phyloP scores from a whole-genome alignment of 495 filamentous ascomycete genomes.

The Aspergillus heteromorphus region DNA sequence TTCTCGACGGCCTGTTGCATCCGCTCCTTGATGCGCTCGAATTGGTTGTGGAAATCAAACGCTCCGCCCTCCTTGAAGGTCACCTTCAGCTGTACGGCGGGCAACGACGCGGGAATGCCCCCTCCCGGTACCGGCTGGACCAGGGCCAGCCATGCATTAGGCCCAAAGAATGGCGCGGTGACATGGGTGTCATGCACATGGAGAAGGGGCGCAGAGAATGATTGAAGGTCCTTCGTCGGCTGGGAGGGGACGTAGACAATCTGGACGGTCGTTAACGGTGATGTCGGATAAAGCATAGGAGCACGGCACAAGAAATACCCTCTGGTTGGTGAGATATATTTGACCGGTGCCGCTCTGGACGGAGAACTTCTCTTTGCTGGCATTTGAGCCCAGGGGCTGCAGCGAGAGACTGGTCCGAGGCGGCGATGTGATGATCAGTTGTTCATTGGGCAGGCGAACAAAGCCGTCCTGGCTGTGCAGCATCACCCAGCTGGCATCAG shows the following conservation, averaged over 20 bases:
- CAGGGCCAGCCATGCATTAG: conserved; percentile 81
- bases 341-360: conserved; percentile 55
- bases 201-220: conserved; percentile 83
- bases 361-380: conserved; percentile 51
- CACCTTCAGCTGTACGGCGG: conserved; percentile 71
- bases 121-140: conserved; percentile 77
- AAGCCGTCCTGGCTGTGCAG: conserved; percentile 59
- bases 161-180: conserved; percentile 88
- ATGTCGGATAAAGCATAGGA: not conserved
- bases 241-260: conserved; percentile 82
- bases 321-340: conserved; percentile 83
- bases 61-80: conserved; percentile 94
- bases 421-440: conserved; percentile 63
- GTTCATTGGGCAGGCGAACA: conserved; percentile 65
- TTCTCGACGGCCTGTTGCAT: conserved; percentile 74
- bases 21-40: conserved; percentile 79
- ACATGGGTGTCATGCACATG: conserved; percentile 86
- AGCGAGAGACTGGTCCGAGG: conserved; percentile 62
- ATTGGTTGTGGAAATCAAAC: conserved; percentile 81
- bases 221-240: conserved; percentile 64
- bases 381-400: conserved; percentile 53
- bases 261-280: conserved; percentile 36
- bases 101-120: conserved; percentile 71
- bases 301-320: conserved; percentile 49
- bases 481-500: conserved; percentile 67